phyloP scores from a whole-genome alignment of 768 basidiomycete species.

The Amanita rubescens region DNA sequence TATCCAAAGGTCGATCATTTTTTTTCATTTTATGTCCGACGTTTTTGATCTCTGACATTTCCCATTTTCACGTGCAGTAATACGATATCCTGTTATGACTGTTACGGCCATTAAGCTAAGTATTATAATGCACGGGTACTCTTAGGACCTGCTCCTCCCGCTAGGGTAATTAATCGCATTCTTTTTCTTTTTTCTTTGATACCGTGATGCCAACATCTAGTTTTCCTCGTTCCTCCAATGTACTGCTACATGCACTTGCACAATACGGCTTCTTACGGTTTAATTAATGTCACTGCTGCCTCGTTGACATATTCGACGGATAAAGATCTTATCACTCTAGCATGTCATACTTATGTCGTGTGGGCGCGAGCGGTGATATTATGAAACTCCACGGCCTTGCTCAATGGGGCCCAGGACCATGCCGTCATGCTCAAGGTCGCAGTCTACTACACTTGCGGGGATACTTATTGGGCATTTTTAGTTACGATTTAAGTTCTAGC shows the following conservation, averaged over 20 bases:
- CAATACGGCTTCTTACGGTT: background rate
- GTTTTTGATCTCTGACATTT: too few relatives aligned
- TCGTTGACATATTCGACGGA: background rate
- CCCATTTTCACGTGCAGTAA: slow-evolving; percentile 21
- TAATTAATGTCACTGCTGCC: background rate
- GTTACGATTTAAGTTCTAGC: too few relatives aligned
- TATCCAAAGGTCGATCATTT: slow-evolving; percentile 26
- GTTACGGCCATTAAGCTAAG: slow-evolving; percentile 19
- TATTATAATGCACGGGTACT: background rate
- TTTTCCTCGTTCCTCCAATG: background rate
- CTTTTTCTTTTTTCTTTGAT: background rate
- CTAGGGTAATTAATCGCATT: background rate
- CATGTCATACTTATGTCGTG: too few relatives aligned
- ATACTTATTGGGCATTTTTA: too few relatives aligned
- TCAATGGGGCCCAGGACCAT: too few relatives aligned
- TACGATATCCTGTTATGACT: slow-evolving; percentile 32
- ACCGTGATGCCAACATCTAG: background rate
- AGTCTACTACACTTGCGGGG: too few relatives aligned
- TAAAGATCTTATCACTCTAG: background rate
- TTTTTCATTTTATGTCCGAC: background rate
- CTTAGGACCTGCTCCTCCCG: background rate
- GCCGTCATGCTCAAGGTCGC: too few relatives aligned
- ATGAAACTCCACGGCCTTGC: too few relatives aligned
- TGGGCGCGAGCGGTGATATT: too few relatives aligned
- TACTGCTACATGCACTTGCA: background rate